Conservation (phyloP, 164 flowering plant species). For the Nelumbo lutea region DNA sequence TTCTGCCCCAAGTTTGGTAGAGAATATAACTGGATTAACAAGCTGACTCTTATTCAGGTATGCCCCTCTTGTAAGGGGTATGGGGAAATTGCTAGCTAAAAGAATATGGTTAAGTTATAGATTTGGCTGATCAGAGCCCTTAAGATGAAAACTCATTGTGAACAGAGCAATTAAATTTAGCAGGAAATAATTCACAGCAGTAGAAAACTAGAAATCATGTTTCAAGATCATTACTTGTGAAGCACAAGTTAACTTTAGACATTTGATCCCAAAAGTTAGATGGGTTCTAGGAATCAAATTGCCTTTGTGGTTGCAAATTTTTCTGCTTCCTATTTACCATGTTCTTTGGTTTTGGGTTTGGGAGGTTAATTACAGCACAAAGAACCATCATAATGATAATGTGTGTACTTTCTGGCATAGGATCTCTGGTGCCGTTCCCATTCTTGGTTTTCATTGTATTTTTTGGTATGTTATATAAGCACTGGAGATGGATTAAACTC, state of each 20-base stretch:
- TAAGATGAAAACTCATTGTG: not conserved
- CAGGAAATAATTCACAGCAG: not conserved
- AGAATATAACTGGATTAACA: not conserved
- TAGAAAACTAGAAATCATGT: not conserved
- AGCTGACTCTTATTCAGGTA: constrained; percentile 1
- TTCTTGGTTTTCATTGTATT: too few species aligned
- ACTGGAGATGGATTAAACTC: too few species aligned
- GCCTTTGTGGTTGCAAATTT: too few species aligned
- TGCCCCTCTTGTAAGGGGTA: not conserved
- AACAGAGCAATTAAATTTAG: not conserved
- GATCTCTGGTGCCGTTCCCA: too few species aligned
- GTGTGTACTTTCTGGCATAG: too few species aligned
- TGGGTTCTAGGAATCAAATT: not conserved
- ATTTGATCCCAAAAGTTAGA: too few species aligned
- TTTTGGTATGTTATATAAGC: too few species aligned
- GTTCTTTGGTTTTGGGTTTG: too few species aligned
- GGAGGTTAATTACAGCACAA: too few species aligned
- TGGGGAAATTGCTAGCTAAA: constrained; percentile 5
- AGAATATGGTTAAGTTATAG: not conserved
- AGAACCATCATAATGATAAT: too few species aligned
- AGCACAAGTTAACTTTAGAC: not conserved
- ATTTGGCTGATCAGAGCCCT: not conserved
- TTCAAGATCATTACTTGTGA: constrained; percentile 1
- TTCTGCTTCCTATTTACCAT: too few species aligned
- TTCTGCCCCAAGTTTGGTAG: not conserved